phyloP scores from a whole-genome alignment of 140 eudicot genomes.

The Ambrosia hybrid region DNA sequence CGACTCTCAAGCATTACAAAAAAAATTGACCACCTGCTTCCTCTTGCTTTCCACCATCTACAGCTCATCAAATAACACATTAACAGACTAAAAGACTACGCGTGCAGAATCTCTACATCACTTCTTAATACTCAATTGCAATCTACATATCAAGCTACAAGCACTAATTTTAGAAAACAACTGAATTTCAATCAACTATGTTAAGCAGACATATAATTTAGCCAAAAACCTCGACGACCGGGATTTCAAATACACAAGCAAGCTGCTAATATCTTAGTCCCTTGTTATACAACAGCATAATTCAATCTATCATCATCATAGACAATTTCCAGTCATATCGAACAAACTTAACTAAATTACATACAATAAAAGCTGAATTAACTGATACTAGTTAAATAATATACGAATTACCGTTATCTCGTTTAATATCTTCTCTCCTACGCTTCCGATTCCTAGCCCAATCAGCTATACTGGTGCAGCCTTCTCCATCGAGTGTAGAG shows the following conservation, averaged over 20 bases:
- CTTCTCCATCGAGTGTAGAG: conserved; percentile 50
- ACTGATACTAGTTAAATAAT: background rate
- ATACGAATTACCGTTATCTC: background rate
- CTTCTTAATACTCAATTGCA: conserved; percentile 9
- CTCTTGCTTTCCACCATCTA: background rate
- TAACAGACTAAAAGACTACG: background rate
- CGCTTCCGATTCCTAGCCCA: conserved; percentile 90
- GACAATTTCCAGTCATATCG: no score
- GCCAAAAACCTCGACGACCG: background rate
- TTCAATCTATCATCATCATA: no score
- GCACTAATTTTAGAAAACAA: background rate
- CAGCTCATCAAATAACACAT: background rate
- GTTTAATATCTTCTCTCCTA: conserved; percentile 54
- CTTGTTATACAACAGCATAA: no score
- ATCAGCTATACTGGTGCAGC: conserved; percentile 68
- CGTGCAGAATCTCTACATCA: background rate
- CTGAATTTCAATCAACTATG: background rate
- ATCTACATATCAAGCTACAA: conserved; percentile 10
- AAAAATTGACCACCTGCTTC: background rate
- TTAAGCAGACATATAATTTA: background rate
- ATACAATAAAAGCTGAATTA: no score
- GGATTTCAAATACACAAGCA: no score
- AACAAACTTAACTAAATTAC: no score
- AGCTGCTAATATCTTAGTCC: no score
- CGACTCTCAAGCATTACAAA: no score